A percentile compares a stretch with the other conserved stretches of the same genome.
Evolutionary conservation across 305 asterid species (phyloP).

Genomic region (Euphrasia arctica): DNA sequence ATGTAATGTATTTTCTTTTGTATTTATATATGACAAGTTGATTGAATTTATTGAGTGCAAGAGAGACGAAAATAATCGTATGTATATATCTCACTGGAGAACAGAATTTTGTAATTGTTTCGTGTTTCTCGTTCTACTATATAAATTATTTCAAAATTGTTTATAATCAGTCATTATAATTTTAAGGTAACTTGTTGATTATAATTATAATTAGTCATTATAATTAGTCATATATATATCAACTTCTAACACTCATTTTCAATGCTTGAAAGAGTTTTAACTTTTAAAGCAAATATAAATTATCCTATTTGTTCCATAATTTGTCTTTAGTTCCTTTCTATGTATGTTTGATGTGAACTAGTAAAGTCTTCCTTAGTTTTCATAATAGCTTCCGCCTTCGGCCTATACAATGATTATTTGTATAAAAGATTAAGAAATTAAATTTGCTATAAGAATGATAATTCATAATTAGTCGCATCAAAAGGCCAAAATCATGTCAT

Average conservation of each 20-base stretch:
- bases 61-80: constrained; percentile 21
- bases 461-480: neutral
- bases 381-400: constrained; percentile 6
- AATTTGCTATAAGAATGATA: too few relatives aligned
- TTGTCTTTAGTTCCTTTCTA: constrained; percentile 13
- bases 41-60: constrained; percentile 39
- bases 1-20: neutral
- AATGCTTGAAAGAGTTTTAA: too few relatives aligned
- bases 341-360: neutral
- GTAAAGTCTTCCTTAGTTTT: constrained; percentile 4
- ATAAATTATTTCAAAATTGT: neutral
- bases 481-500: constrained; percentile 33
- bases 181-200: neutral
- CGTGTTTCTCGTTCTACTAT: neutral
- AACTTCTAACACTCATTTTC: too few relatives aligned
- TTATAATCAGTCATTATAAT: too few relatives aligned
- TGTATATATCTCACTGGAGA: constrained; percentile 10
- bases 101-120: neutral
- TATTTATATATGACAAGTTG: constrained; percentile 16
- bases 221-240: too few relatives aligned
- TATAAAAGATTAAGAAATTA: neutral
- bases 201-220: too few relatives aligned
- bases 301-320: too few relatives aligned
- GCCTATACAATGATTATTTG: constrained; percentile 16
- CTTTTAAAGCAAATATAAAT: too few relatives aligned